Base-by-base conservation (phyloP, 2,329 filamentous ascomycete genomes). In the Penicillium crustosum region DNA sequence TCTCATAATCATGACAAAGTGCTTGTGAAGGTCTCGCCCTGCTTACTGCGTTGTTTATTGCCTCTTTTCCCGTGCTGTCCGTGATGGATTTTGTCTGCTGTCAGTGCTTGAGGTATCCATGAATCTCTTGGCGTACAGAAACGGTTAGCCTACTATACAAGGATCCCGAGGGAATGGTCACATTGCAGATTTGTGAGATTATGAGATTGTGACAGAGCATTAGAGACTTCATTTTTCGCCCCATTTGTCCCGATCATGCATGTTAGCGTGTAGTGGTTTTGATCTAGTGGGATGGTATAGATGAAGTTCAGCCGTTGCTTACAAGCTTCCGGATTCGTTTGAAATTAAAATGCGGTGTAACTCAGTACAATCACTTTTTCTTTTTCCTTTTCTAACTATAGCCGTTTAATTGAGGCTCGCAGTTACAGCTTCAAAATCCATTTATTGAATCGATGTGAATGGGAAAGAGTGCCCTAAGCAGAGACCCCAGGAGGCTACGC, bases 1-100 rank as follows among this genome's bases (percentile, higher is more conserved):
- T 55, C 13, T 13, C 31, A 50, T 55, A 55, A 50, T 55, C 45
- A 49, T 55, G 53, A 55, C 53, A 35, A 42, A 50, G 4, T 9
- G 17, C 15, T 47, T 21, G 4, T 5, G 23, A 53, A 45, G 21
- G 15, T 15, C 45, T 21, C 3, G 13, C 29, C 15, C 36, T 31
- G 38, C 53, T 50, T 36, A 49, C 8, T 31, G 3, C 44, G 2
- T 6, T 35, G 17, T 9, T 41, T 39, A 33, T 41, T 21, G 25
- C 13, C 19, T 19, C 13, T 31, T 23, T 19, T 23, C n/a, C 25
- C 4, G 31, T 36, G n/a, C 8, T 49, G 21, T 23, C 21, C 12
- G 27, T 36, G 45, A 13, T 36, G n/a, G 21, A 12, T 15, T 13
- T 9, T 55, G 12, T 43, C 17, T 38, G 45, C 29, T 55, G 45